Percentiles rank a stretch among this genome's conserved stretches.
Evolutionary conservation across 345 rosid genomes (phyloP).

Genomic region (Raphanus raphanistrum): DNA sequence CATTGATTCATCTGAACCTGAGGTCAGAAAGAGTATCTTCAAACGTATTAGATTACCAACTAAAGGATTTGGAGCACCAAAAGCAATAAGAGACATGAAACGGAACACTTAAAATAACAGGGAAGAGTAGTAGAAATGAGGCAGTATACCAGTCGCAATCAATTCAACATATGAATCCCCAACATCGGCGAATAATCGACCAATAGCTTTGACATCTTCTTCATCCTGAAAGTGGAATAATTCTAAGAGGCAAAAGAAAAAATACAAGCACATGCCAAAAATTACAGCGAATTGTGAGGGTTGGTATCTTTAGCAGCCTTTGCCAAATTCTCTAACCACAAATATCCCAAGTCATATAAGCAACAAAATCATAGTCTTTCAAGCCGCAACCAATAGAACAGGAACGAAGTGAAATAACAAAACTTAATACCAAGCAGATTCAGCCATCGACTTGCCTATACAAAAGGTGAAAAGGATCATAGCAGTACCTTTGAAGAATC

Average conservation of each 20-base stretch:
- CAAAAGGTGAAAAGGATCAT: slow-evolving; percentile 13
- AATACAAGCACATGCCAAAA: slow-evolving; percentile 20
- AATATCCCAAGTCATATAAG: neutral
- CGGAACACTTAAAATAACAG: slow-evolving; percentile 18
- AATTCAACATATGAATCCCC: slow-evolving; percentile 97
- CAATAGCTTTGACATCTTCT: slow-evolving; percentile 98
- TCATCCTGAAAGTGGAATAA: slow-evolving; percentile 68
- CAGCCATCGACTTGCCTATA: slow-evolving; percentile 11
- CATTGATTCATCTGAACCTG: slow-evolving; percentile 92
- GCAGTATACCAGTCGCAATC: slow-evolving; percentile 77
- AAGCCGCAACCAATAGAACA: neutral
- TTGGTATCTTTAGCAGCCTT: slow-evolving; percentile 16
- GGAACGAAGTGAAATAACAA: slow-evolving; percentile 5
- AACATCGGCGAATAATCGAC: slow-evolving; percentile 92
- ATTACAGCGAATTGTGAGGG: slow-evolving; percentile 7
- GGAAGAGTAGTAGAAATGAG: slow-evolving; percentile 11
- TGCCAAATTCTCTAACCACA: slow-evolving; percentile 12
- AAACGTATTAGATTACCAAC: slow-evolving; percentile 16
- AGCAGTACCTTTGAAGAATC: slow-evolving; percentile 82
- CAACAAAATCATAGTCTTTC: neutral
- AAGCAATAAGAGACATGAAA: slow-evolving; percentile 31
- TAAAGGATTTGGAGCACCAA: slow-evolving; percentile 9
- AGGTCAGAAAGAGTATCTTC: slow-evolving; percentile 22
- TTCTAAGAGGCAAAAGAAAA: slow-evolving; percentile 21
- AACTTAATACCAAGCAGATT: slow-evolving; percentile 13